Conservation (phyloP, 345 rosid genomes). For the sweet orange (Citrus sinensis) region DNA sequence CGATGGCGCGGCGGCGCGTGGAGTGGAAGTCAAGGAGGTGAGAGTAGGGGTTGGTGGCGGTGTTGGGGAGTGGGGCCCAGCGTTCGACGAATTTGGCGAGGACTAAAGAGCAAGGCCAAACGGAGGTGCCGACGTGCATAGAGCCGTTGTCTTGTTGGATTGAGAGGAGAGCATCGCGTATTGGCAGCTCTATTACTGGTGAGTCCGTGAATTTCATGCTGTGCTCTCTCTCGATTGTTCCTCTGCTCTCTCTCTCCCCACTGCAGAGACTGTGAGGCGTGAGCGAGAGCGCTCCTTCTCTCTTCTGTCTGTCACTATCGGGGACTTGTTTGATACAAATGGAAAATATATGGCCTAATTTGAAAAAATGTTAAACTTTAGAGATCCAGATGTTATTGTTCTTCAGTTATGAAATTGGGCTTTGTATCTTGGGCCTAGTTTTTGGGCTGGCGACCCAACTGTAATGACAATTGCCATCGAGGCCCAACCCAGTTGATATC, state of each 20-base stretch:
- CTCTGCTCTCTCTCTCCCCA: neutral
- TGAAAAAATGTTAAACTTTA: too few species aligned
- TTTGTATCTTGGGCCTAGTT: neutral
- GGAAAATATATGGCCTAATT: too few species aligned
- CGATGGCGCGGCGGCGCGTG: constrained; percentile 55
- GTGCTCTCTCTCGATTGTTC: neutral
- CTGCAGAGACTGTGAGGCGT: neutral
- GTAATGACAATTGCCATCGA: too few species aligned
- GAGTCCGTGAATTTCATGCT: constrained; percentile 88
- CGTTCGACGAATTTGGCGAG: constrained; percentile 92
- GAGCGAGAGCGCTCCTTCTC: neutral
- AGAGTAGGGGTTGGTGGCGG: constrained; percentile 51
- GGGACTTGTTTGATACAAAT: too few species aligned
- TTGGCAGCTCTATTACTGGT: constrained; percentile 74
- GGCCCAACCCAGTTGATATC: too few species aligned
- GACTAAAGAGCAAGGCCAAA: constrained; percentile 89
- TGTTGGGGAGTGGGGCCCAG: constrained; percentile 44
- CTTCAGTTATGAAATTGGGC: too few species aligned
- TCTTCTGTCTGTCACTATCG: too few species aligned
- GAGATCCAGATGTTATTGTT: too few species aligned
- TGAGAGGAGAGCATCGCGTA: constrained; percentile 54
- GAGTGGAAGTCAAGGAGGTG: constrained; percentile 56
- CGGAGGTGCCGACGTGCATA: constrained; percentile 91
- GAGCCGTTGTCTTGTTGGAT: constrained; percentile 83
- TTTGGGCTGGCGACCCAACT: neutral